Evolutionary conservation across 164 flowering plant species (phyloP).

Genomic region (Chimonanthus salicifolius): DNA sequence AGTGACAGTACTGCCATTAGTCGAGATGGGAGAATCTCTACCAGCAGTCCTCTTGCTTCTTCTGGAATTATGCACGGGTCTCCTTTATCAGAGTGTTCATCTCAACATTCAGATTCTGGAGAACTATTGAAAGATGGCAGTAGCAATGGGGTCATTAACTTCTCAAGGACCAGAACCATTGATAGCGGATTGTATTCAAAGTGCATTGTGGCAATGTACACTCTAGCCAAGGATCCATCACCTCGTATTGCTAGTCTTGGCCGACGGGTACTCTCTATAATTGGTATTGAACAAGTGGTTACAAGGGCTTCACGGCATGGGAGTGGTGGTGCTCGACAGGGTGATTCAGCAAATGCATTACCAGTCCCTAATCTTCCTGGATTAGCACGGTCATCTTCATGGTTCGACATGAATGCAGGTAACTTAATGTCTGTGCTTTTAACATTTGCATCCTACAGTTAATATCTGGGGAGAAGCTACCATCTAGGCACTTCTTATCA

Average conservation of each 20-base stretch:
- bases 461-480: background rate
- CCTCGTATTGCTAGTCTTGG: constrained; percentile 85
- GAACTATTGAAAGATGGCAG: constrained; percentile 46
- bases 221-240: constrained; percentile 92
- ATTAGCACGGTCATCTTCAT: constrained; percentile 87
- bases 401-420: constrained; percentile 95
- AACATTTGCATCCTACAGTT: background rate
- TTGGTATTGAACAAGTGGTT: constrained; percentile 89
- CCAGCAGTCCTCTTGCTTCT: constrained; percentile 79
- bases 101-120: constrained; percentile 86
- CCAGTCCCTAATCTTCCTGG: constrained; percentile 53
- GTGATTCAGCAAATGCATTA: constrained; percentile 37
- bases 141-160: constrained; percentile 58
- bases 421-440: background rate
- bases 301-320: constrained; percentile 44
- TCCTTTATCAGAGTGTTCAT: constrained; percentile 94
- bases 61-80: constrained; percentile 92
- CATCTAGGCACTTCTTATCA: background rate
- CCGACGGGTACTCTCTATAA: constrained; percentile 64
- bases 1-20: constrained; percentile 39
- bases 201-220: constrained; percentile 71
- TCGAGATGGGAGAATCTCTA: constrained; percentile 72
- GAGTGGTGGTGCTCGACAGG: constrained; percentile 33
- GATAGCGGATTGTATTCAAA: constrained; percentile 75
- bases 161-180: constrained; percentile 45